Evolutionary conservation across 495 filamentous ascomycete genomes (phyloP).

Genomic region (Pyronema omphalodes): DNA sequence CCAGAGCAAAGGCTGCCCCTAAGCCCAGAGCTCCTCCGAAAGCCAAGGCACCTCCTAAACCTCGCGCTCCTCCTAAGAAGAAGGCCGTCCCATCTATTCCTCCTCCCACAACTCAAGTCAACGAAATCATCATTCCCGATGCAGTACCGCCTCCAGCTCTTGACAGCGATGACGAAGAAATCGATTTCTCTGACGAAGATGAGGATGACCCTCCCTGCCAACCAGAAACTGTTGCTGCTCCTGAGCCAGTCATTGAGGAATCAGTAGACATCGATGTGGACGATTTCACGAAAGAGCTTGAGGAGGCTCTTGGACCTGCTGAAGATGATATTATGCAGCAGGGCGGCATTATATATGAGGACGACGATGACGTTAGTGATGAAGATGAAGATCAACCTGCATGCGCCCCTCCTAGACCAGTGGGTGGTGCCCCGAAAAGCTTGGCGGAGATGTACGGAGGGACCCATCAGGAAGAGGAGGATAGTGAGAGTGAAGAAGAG

Average conservation of each 20-base stretch:
- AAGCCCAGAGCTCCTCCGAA: not conserved
- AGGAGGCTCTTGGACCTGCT: constrained; percentile 13
- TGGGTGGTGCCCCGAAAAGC: constrained; percentile 1
- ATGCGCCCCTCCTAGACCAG: not conserved
- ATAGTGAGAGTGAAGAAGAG: constrained; percentile 9
- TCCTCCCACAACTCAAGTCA: not conserved
- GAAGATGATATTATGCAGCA: constrained; percentile 2
- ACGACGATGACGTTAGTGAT: not conserved
- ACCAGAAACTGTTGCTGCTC: not conserved
- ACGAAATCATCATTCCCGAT: not conserved
- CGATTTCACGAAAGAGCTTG: constrained; percentile 10
- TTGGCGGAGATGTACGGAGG: not conserved
- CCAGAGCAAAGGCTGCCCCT: not conserved
- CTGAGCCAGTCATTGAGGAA: not conserved
- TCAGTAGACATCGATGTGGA: constrained; percentile 16
- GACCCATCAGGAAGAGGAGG: not conserved
- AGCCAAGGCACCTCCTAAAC: not conserved
- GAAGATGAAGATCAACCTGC: constrained; percentile 2
- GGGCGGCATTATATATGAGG: not conserved
- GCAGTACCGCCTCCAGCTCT: not conserved
- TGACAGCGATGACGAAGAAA: constrained; percentile 8
- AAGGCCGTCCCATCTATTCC: constrained; percentile 1
- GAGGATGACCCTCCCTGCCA: constrained; percentile 7
- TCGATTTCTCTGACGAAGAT: constrained; percentile 16
- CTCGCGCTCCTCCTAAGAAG: constrained; percentile 4